These are phyloP conservation scores for Physcomitrellopsis africana DNA, from an alignment of 225 moss, liverwort and hornwort genomes.

Conservation along the genomic window DNA sequence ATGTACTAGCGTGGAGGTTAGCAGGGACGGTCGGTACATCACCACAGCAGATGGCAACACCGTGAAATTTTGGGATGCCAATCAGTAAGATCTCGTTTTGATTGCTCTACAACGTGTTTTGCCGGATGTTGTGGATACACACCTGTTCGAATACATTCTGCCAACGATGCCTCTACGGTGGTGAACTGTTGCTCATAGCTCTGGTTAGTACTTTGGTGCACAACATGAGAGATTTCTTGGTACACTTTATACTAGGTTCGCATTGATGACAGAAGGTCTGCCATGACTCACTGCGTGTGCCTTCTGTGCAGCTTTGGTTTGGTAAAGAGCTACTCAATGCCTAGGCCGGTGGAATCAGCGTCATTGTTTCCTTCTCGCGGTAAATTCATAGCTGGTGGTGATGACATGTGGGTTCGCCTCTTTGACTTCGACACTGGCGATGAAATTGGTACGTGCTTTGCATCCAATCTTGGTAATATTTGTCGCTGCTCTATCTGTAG, in stretches of 20 bases:
- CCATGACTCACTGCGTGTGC: constrained; percentile 13
- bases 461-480: not conserved
- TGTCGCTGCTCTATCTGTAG: not conserved
- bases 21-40: constrained; percentile 93
- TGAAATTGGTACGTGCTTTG: constrained; percentile 76
- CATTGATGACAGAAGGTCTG: not conserved
- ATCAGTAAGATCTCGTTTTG: constrained; percentile 70
- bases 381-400: constrained; percentile 97
- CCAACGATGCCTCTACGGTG: too few relatives aligned
- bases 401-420: constrained; percentile 99
- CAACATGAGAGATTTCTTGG: not conserved
- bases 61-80: constrained; percentile 99
- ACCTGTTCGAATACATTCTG: not conserved
- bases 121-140: not conserved
- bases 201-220: constrained; percentile 6
- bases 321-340: constrained; percentile 97
- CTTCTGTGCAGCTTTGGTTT: constrained; percentile 78
- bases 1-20: constrained; percentile 98
- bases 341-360: constrained; percentile 96
- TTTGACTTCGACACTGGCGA: constrained; percentile 95
- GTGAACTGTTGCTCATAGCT: not conserved
- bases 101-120: not conserved
- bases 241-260: too few relatives aligned
- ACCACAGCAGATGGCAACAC: constrained; percentile 97
- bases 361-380: constrained; percentile 87